Evolutionary conservation across 163 green algal genomes (phyloP), one percentile per base, ranked within the genome.

Genomic region (Coccomyxa subellipsoidea): DNA sequence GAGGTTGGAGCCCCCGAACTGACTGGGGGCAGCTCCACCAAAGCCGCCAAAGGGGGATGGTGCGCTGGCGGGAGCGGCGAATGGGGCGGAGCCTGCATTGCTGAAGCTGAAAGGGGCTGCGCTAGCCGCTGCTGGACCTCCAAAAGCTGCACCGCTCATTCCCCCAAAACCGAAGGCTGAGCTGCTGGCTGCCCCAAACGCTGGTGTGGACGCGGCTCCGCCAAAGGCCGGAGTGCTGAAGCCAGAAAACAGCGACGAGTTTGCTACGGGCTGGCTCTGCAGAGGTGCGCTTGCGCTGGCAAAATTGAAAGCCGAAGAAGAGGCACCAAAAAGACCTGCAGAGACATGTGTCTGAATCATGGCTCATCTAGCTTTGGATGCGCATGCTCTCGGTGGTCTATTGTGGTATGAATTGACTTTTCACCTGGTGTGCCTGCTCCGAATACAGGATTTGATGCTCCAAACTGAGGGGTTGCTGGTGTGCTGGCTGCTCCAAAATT

Each of bases 321-420:
- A 66, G 0, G 82, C 80, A 15, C 88, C 88, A 85, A 91, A 91
- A 35, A 91, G 40, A 7, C 53, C 82, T 82, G 80, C 39, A 75
- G 66, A 37, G 4, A 7, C 4, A 36, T 35, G 1, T 8, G 47
- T 12, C 47, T n/a, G 47, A 59, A 59, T 8, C 21, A 7, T 8
- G 5, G 5, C 47, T 21, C 4, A 12, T 59, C 47, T 59, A 18
- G 47, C 47, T 7, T 12, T 59, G 47, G 23, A 59, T 12, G 47
- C 15, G 21, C 4, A 7, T 5, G 47, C 21, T 59, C 3, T n/a
- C n/a, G n/a, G n/a, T n/a, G n/a, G n/a, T n/a, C n/a, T n/a, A n/a
- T n/a, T n/a, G n/a, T n/a, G n/a, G n/a, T n/a, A n/a, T n/a, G 23
- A 59, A 18, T 59, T 12, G 47, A 59, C 23, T 12, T 59, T 2